Evolutionary conservation across 139 green algal species (phyloP).

Genomic region (Coelastrella sp.): DNA sequence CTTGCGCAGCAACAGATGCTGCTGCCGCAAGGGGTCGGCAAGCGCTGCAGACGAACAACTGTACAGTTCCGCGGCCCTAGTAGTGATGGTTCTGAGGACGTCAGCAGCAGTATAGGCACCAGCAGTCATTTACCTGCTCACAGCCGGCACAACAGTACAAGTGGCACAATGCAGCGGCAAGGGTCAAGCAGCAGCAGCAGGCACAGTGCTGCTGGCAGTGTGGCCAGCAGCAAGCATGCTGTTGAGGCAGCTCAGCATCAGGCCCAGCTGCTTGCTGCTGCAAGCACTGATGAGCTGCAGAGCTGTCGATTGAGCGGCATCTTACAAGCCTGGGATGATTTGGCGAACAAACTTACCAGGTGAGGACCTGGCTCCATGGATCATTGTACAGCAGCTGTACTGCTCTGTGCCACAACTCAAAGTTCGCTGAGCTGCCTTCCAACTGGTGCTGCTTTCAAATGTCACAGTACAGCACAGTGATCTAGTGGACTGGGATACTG

Average conservation of each 20-base stretch:
- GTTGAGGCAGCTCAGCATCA: background rate
- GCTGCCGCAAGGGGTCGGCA: background rate
- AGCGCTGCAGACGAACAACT: background rate
- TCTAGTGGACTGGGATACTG: too few relatives aligned
- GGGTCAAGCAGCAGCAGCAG: constrained; percentile 11
- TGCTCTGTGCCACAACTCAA: too few relatives aligned
- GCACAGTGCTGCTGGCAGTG: background rate
- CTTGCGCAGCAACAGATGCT: background rate
- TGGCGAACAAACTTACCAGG: background rate
- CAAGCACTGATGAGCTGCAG: constrained; percentile 6
- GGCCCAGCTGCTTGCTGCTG: constrained; percentile 6
- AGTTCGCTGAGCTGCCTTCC: too few relatives aligned
- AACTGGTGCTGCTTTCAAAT: too few relatives aligned
- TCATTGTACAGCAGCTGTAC: background rate
- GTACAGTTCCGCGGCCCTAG: background rate
- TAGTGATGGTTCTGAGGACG: too few relatives aligned
- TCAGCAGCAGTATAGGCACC: background rate
- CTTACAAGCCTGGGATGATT: constrained; percentile 2
- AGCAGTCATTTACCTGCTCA: background rate
- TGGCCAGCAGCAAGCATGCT: constrained; percentile 4
- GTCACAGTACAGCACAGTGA: too few relatives aligned
- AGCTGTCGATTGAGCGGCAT: background rate
- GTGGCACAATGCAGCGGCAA: background rate
- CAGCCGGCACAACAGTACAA: background rate
- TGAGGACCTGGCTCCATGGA: background rate